Conservation (phyloP, 1,284 basidiomycete genomes). For the Kalmanozyma brasiliensis region DNA sequence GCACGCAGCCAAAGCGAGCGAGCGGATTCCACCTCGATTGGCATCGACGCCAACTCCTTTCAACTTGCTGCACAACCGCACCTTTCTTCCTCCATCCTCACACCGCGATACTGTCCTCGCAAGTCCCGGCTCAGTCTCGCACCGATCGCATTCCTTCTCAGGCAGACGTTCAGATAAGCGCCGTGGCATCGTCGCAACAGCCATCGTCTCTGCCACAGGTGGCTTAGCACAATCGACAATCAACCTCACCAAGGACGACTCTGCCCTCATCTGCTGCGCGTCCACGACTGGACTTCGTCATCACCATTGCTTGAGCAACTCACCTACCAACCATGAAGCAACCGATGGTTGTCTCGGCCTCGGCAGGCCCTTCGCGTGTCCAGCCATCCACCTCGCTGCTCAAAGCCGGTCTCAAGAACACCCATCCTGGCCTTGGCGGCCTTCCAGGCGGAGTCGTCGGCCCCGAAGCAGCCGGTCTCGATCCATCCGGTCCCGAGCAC, state of each 20-base stretch:
- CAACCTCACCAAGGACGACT: neutral
- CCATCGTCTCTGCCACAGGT: no score
- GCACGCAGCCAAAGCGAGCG: conserved; percentile 8
- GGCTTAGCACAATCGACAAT: no score
- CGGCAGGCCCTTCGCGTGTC: conserved; percentile 28
- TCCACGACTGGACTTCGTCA: no score
- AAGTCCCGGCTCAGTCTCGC: no score
- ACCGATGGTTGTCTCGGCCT: conserved; percentile 15
- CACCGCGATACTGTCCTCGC: neutral
- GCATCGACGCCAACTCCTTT: no score
- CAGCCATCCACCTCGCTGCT: conserved; percentile 14
- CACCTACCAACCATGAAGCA: conserved; percentile 23
- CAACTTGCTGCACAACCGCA: neutral
- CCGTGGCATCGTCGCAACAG: no score
- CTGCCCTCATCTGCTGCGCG: no score
- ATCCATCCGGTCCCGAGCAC: conserved; percentile 46
- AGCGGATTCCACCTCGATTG: neutral
- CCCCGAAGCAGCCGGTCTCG: conserved; percentile 44
- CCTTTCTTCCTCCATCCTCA: neutral
- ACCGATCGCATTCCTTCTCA: no score
- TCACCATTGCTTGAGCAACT: no score
- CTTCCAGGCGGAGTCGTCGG: conserved; percentile 43
- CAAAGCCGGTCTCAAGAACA: conserved; percentile 17
- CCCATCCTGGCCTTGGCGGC: conserved; percentile 25
- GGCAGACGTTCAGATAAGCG: no score